These are phyloP conservation scores for Yamadazyma nakazawae DNA, from an alignment of 805 yeast genomes.

Conservation along the genomic window DNA sequence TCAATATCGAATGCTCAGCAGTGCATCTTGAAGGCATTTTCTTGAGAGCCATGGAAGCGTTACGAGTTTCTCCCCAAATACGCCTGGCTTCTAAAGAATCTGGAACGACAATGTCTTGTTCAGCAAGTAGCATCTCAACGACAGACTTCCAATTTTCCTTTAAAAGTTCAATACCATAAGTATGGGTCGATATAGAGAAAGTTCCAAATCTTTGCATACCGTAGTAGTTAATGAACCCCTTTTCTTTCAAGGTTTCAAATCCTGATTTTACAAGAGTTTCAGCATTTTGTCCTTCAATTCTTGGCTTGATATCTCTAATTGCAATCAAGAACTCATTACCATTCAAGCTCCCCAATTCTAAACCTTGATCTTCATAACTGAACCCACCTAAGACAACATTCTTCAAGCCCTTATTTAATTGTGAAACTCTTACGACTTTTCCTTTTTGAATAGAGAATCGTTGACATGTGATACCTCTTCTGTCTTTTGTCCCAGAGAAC, in stretches of 20 bases:
- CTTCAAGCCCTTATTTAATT: slow-evolving; percentile 69
- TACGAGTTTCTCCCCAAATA: slow-evolving; percentile 71
- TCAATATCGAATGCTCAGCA: slow-evolving; percentile 77
- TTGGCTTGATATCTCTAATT: slow-evolving; percentile 62
- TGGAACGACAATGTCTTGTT: slow-evolving; percentile 80
- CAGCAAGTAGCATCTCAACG: slow-evolving; percentile 72
- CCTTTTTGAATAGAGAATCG: slow-evolving; percentile 65
- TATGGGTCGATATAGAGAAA: slow-evolving; percentile 87
- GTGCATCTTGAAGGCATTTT: slow-evolving; percentile 84
- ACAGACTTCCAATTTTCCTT: slow-evolving; percentile 77
- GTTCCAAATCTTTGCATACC: slow-evolving; percentile 99
- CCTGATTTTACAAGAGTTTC: slow-evolving; percentile 47
- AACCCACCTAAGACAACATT: slow-evolving; percentile 83
- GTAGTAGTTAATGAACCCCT: slow-evolving; percentile 89
- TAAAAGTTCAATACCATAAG: slow-evolving; percentile 70
- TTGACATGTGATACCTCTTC: slow-evolving; percentile 95
- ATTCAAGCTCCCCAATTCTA: slow-evolving; percentile 75
- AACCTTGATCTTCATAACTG: slow-evolving; percentile 55
- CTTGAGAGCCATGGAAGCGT: slow-evolving; percentile 62
- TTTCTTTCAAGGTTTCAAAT: slow-evolving; percentile 52
- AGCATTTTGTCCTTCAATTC: slow-evolving; percentile 30
- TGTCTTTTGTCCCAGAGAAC: slow-evolving; percentile 94
- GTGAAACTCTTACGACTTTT: slow-evolving; percentile 69
- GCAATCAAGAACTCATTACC: slow-evolving; percentile 91
- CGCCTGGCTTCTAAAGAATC: slow-evolving; percentile 80